Base-by-base conservation (phyloP, 495 filamentous ascomycete genomes). In the Delitschia confertaspora region DNA sequence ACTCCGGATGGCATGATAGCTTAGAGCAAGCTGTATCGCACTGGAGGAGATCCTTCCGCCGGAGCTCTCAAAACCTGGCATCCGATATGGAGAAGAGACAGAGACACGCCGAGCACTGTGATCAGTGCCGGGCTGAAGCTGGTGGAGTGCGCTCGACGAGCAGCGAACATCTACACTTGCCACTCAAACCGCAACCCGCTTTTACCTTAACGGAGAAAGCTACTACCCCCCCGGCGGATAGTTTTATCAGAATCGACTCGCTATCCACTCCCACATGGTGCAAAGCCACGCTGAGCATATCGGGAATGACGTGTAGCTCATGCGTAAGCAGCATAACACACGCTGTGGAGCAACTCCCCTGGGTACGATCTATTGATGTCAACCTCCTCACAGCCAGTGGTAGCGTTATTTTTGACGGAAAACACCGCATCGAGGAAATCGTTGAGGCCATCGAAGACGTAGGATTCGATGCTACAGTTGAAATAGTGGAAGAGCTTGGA, bases 301-400 rank as follows among this genome's bases (percentile, higher is more conserved):
- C 62, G 6, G 78, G 78, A 3, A 82, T 82, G 78, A 80, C 71
- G n/a, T 81, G 78, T 58, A 72, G 72, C 21, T 71, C 77, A 2
- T 82, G 78, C 47, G 70, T 69, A 14, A 69, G 71, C 45, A 67
- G 64, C 25, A 69, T 82, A 25, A 73, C 71, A 8, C 56, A 67
- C 22, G 66, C 65, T 35, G 51, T 81, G 6, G 54, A 70, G 38
- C 61, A 69, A 20, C 47, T 73, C 8, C 64, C 69, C 0, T 79
- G 66, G 52, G 66, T 79, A 14, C 61, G 65, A n/a, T 64, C 71
- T 5, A 65, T 74, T 34, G 66, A 70, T 16, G 73, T 80, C 49
- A 74, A 68, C 26, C 66, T 82, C 5, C 62, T 82, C 34, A 78
- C 73, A 2, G 71, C 75, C 33, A 80, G 72, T 44, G 77, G 73